Evolutionary conservation across 768 basidiomycete species (phyloP), one percentile per base, ranked within the genome.

Genomic region (Glaciozyma antarctica): DNA sequence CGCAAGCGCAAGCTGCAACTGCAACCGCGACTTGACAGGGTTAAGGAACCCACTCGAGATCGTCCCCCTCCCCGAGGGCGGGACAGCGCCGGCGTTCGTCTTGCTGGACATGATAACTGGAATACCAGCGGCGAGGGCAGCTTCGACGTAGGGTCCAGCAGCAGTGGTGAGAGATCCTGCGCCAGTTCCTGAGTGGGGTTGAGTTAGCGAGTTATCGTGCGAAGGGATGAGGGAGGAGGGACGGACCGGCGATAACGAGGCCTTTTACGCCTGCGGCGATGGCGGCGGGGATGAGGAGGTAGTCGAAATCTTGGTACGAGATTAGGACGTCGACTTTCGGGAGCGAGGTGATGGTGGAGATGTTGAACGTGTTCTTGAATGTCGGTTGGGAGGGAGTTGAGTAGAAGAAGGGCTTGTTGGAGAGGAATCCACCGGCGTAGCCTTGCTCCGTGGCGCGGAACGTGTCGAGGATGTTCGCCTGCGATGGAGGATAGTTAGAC

Each of bases 361-460:
- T 49, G 58, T 73, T 65, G 54, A 64, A 73, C 24, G 21, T 38
- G 32, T 66, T 62, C 64, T 75, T 76, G 68, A 71, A 72, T 4
- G 64, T 72, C 0, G 76, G 75, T 51, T 66, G 43, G 5, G 24
- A 44, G 3, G 75, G 58, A 19, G 72, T 71, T 64, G 72, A 70
- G 57, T 71, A 75, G 65, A 57, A 71, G 62, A 68, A 57, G 7
- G 70, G 70, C 52, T 65, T 58, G 60, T 58, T 32, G 12, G 38
- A 26, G 30, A 66, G 63, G 43, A 76, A 71, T 13, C 62, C 63
- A 24, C 75, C 77, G 44, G 76, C 51, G 66, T 72, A 75, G 45
- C 77, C 77, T 44, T 73, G 75, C 60, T 77, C 75, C 22, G 66
- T 47, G 0, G 76, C 74, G 19, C 63, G 67, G 71, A 77, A 77